These are phyloP conservation scores for Paramecium primaurelia DNA, from an alignment of 73 alveolate species.

Conservation along the genomic window DNA sequence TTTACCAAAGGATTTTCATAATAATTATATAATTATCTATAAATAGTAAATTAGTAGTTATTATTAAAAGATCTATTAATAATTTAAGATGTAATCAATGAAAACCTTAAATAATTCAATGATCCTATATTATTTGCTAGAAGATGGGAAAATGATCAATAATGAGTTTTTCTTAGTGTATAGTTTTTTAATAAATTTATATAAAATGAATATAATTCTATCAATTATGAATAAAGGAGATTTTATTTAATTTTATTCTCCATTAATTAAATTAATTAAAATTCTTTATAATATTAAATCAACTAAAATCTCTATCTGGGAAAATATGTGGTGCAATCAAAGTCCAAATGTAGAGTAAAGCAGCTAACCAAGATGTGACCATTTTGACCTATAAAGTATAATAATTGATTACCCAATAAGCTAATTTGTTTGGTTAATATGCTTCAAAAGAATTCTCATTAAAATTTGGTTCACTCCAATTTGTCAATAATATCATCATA, in stretches of 20 bases:
- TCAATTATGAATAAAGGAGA: not conserved
- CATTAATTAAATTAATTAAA: no score
- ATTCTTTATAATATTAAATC: not conserved
- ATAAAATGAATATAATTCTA: not conserved
- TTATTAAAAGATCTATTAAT: not conserved
- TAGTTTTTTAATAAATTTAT: not conserved
- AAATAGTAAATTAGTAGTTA: not conserved
- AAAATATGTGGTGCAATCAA: slow-evolving; percentile 53
- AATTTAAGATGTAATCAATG: not conserved
- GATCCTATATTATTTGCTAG: slow-evolving; percentile 19
- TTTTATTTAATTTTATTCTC: no score
- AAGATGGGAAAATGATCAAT: not conserved
- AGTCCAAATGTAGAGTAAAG: slow-evolving; percentile 55
- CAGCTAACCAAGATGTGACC: slow-evolving; percentile 58
- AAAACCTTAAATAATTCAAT: not conserved
- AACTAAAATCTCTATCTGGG: slow-evolving; percentile 55
- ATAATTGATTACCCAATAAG: slow-evolving; percentile 43
- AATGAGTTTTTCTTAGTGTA: not conserved
- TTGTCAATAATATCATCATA: slow-evolving; percentile 39
- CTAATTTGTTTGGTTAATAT: slow-evolving; percentile 34
- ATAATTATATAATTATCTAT: not conserved
- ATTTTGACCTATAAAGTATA: not conserved
- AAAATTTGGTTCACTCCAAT: slow-evolving; percentile 51
- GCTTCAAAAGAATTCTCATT: not conserved
- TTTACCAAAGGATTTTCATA: not conserved